These are phyloP conservation scores for Pleurotus ostreatus DNA, from an alignment of 768 basidiomycete species.

Conservation along the genomic window DNA sequence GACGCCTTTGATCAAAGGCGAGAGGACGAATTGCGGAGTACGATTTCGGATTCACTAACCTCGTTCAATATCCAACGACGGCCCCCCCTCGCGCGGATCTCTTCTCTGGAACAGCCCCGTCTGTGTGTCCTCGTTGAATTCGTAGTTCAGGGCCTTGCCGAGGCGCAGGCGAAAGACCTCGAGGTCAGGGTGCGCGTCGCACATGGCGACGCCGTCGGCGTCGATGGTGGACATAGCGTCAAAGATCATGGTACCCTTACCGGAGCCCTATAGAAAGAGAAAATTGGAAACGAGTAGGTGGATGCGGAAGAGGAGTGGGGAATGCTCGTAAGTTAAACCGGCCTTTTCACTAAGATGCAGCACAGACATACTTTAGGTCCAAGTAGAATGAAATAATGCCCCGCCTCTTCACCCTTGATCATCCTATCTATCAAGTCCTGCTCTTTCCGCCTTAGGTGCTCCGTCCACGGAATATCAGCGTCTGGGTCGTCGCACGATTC, in stretches of 20 bases:
- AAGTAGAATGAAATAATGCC: slow-evolving; percentile 73
- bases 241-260: slow-evolving; percentile 81
- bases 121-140: slow-evolving; percentile 82
- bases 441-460: slow-evolving; percentile 68
- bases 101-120: slow-evolving; percentile 75
- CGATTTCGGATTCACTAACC: slow-evolving; percentile 30
- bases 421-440: slow-evolving; percentile 77
- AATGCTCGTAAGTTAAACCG: no score
- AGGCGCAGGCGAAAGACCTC: slow-evolving; percentile 84
- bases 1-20: neutral
- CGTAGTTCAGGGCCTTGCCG: slow-evolving; percentile 83
- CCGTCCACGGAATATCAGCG: slow-evolving; percentile 43
- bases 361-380: slow-evolving; percentile 60
- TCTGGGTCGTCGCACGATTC: slow-evolving; percentile 12
- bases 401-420: slow-evolving; percentile 66
- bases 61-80: slow-evolving; percentile 78
- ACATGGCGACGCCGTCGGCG: slow-evolving; percentile 69
- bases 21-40: neutral
- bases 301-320: no score
- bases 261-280: slow-evolving; percentile 45
- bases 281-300: no score
- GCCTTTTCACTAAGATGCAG: no score
- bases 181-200: slow-evolving; percentile 82
- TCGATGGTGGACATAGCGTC: slow-evolving; percentile 73
- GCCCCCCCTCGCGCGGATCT: slow-evolving; percentile 83